A percentile compares a stretch with the other conserved stretches of the same genome.
Evolutionary conservation across 2,329 filamentous ascomycete species (phyloP).

Genomic region (Cryoendolithus antarcticus): DNA sequence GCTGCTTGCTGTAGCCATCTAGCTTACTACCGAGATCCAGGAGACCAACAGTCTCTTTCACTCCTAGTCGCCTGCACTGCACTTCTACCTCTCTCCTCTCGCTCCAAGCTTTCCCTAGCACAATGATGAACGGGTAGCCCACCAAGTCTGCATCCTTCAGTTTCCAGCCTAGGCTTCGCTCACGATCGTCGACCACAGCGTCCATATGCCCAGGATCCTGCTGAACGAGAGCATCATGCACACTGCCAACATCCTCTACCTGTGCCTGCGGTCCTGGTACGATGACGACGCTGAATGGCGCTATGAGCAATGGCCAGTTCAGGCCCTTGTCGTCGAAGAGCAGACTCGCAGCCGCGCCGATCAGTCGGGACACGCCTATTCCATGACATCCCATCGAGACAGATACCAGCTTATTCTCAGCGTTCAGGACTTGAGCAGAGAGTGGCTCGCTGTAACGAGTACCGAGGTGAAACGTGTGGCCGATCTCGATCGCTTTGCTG

Average conservation of each 20-base stretch:
- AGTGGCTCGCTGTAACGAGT: slow-evolving; percentile 75
- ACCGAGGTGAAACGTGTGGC: slow-evolving; percentile 89
- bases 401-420: slow-evolving; percentile 33
- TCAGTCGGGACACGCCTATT: slow-evolving; percentile 81
- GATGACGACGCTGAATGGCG: slow-evolving; percentile 68
- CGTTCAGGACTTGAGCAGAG: slow-evolving; percentile 44
- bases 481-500: slow-evolving; percentile 72
- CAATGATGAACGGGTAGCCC: slow-evolving; percentile 73
- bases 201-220: slow-evolving; percentile 31
- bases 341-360: slow-evolving; percentile 72
- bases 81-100: slow-evolving; percentile 51
- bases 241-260: slow-evolving; percentile 13
- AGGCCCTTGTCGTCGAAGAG: slow-evolving; percentile 60
- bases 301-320: slow-evolving; percentile 78
- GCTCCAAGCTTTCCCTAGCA: slow-evolving; percentile 63
- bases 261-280: slow-evolving; percentile 31
- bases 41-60: slow-evolving; percentile 41
- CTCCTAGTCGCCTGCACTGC: slow-evolving; percentile 57
- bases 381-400: slow-evolving; percentile 96
- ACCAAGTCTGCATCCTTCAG: slow-evolving; percentile 79
- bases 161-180: slow-evolving; percentile 65
- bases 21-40: slow-evolving; percentile 3
- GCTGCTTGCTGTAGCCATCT: too few relatives aligned
- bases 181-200: slow-evolving; percentile 58
- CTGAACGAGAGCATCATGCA: slow-evolving; percentile 51